phyloP scores from a whole-genome alignment of 768 basidiomycete species.

The Agrocybe praecox region DNA sequence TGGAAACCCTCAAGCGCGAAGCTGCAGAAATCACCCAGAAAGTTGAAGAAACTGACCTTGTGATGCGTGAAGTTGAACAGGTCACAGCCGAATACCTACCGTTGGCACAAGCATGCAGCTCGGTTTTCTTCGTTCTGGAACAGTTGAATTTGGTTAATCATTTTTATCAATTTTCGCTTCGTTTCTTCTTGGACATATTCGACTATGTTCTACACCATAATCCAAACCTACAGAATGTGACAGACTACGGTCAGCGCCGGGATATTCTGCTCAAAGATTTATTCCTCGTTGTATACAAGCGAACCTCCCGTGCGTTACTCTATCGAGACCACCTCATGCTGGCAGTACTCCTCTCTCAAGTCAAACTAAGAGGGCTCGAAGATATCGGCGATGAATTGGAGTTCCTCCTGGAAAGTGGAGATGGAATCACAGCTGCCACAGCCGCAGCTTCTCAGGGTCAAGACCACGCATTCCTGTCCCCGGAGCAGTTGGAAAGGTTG shows the following conservation, averaged over 20 bases:
- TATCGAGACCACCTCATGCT: slow-evolving; percentile 91
- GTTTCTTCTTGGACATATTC: slow-evolving; percentile 98
- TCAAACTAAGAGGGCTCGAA: slow-evolving; percentile 79
- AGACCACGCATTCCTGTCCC: slow-evolving; percentile 51
- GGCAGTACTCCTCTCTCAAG: slow-evolving; percentile 86
- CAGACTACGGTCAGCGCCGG: slow-evolving; percentile 73
- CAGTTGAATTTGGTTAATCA: slow-evolving; percentile 93
- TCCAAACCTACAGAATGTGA: slow-evolving; percentile 80
- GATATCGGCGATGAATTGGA: slow-evolving; percentile 87
- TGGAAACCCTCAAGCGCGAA: slow-evolving; percentile 95
- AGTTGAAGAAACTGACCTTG: slow-evolving; percentile 93
- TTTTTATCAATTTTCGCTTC: slow-evolving; percentile 98
- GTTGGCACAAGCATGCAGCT: slow-evolving; percentile 93
- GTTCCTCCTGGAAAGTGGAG: slow-evolving; percentile 89
- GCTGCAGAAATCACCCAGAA: slow-evolving; percentile 95
- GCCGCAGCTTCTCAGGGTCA: slow-evolving; percentile 34
- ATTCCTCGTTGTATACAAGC: slow-evolving; percentile 84
- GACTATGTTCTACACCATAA: slow-evolving; percentile 93
- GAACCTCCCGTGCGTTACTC: slow-evolving; percentile 88
- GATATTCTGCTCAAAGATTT: slow-evolving; percentile 85
- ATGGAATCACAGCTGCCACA: slow-evolving; percentile 49
- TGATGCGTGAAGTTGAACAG: slow-evolving; percentile 96
- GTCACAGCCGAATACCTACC: slow-evolving; percentile 95
- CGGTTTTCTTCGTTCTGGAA: slow-evolving; percentile 96
- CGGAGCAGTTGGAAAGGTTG: slow-evolving; percentile 72